A percentile compares a stretch with the other conserved stretches of the same genome.
phyloP scores from a whole-genome alignment of 2,329 filamentous ascomycete species.

The Venturiaceae sp. region DNA sequence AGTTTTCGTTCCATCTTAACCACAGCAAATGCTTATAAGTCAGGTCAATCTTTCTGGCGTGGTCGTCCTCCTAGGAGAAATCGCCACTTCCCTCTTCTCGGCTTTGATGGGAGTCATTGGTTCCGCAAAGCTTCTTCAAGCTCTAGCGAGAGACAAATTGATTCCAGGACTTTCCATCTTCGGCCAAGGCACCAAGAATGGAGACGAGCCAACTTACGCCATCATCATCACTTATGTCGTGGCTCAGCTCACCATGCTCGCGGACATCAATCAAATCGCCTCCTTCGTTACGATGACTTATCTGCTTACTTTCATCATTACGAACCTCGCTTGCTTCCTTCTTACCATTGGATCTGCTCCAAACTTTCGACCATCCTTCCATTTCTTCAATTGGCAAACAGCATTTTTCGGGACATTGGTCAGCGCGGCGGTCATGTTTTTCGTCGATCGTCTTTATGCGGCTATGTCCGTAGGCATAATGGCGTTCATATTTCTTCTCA shows the following conservation, averaged over 20 bases:
- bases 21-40: background rate
- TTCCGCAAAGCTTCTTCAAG: slow-evolving; percentile 75
- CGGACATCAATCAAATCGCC: slow-evolving; percentile 79
- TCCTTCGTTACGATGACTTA: slow-evolving; percentile 88
- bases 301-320: slow-evolving; percentile 84
- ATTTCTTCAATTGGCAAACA: slow-evolving; percentile 82
- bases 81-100: slow-evolving; percentile 75
- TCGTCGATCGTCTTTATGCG: slow-evolving; percentile 75
- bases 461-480: slow-evolving; percentile 64
- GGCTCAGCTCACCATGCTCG: slow-evolving; percentile 70
- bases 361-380: slow-evolving; percentile 81
- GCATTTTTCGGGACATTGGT: slow-evolving; percentile 65
- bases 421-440: slow-evolving; percentile 78
- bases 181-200: slow-evolving; percentile 59
- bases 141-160: slow-evolving; percentile 68
- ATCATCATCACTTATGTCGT: slow-evolving; percentile 67
- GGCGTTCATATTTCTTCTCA: slow-evolving; percentile 69
- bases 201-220: slow-evolving; percentile 67
- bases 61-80: slow-evolving; percentile 70
- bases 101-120: slow-evolving; percentile 81
- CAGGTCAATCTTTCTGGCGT: slow-evolving; percentile 64
- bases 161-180: slow-evolving; percentile 69
- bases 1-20: slow-evolving; percentile 13
- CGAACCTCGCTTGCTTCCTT: slow-evolving; percentile 78
- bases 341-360: slow-evolving; percentile 80